Evolutionary conservation across 2,329 filamentous ascomycete genomes (phyloP), one percentile per base, ranked within the genome.

Genomic region (Aspergillus ochraceus): DNA sequence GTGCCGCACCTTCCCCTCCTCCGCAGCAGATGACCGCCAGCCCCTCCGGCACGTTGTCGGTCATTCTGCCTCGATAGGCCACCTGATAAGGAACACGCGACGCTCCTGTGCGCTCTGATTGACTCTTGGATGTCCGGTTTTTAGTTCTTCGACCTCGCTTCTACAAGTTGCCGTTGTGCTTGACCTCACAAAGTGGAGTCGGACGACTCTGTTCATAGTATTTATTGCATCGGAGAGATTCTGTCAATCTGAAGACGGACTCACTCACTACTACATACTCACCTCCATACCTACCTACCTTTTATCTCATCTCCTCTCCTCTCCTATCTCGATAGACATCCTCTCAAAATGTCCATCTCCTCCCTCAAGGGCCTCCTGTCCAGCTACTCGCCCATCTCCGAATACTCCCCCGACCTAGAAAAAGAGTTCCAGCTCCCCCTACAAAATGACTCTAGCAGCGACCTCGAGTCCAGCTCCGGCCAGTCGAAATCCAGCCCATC

Each of bases 361-460:
- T 71, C 70, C 29, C 24, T 69, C 32, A 72, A 66, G 57, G 68
- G 67, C 52, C 61, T 74, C 12, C 68, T 75, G 54, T 69, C 72
- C 22, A 67, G 56, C 53, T 74, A 74, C 53, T 69, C 64, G 11
- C 61, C 66, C n/a, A 58, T 66, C 22, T 58, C 64, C 1, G 65
- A 65, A 36, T 60, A 56, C 51, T 60, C 50, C 36, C 24, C 49
- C 14, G 72, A 74, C 26, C 58, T 70, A 30, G 73, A 75, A 52
- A 75, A 75, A 45, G 66, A 69, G 20, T 36, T 54, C 50, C 62
- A 60, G 4, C 6, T 59, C 12, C 68, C 60, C 11, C 62, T 69
- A 47, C 64, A 58, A 30, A 47, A 64, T 54, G 60, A 26, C 36
- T n/a, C 36, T 0, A 58, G 54, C 22, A 58, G 54, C 22, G 66